Evolutionary conservation across 2,329 filamentous ascomycete species (phyloP), one percentile per base, ranked within the genome.

Genomic region (Venturia pyrina): DNA sequence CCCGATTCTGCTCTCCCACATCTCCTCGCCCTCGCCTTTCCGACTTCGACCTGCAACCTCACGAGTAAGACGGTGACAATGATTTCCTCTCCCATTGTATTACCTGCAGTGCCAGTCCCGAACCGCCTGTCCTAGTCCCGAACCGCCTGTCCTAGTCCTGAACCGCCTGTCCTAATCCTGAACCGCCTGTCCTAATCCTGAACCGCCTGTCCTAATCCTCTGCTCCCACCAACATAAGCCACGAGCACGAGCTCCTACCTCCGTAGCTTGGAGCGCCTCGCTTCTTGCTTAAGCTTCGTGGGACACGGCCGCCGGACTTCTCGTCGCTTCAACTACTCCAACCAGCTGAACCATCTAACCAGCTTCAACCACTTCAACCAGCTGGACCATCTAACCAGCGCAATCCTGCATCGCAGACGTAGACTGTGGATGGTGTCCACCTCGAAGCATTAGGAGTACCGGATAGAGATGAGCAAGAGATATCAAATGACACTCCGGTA

Each of bases 401-500:
- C 43, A 21, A 5, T 21, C 28, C 37, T 6, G 37, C 60, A 21
- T 62, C 37, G n/a, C 34, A 19, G 59, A 43, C 34, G 37, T 41
- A 24, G 37, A 13, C 37, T 21, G 34, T 40, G 57, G 32, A 61
- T 40, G 34, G 34, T 32, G 59, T 24, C n/a, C 59, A 62, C 59
- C 40, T 41, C 24, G 24, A 10, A 43, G 5, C 24, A 15, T n/a
- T n/a, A 4, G 28, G 28, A 28, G 7, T 62, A 13, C 4, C 21
- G 15, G 21, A 44, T 24, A 40, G 24, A 62, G 60, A 44, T 44
- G 44, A 62, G 28, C 60, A 62, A 62, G 60, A 62, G 60, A 44
- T 48, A 62, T 62, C 40, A 48, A 62, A 44, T 62, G 40, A 48
- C 40, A 3, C 17, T 48, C 60, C 60, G 60, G 44, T 32, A 44